Conservation (phyloP, 169 alveolate species). For the Eimeria nieschulzi region DNA sequence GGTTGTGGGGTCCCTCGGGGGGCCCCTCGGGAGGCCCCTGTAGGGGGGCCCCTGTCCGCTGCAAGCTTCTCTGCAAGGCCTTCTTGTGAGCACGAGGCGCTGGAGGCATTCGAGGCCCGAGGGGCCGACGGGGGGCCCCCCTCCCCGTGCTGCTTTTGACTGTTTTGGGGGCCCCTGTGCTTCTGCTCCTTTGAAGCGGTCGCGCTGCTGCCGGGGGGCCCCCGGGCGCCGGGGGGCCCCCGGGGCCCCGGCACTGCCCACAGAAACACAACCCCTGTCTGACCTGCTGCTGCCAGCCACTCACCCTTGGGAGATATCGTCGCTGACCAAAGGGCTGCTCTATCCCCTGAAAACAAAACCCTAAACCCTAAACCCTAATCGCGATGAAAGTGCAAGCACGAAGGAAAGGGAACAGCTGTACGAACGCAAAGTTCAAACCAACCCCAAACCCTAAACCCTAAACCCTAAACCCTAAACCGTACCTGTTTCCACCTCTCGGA, state of each 20-base stretch:
- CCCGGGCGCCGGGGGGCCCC: background rate
- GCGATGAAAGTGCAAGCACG: background rate
- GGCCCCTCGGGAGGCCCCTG: conserved; percentile 31
- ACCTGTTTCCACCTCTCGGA: conserved; percentile 64
- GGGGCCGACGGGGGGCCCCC: too few species aligned
- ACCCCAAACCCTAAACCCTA: conserved; percentile 46
- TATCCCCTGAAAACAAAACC: conserved; percentile 50
- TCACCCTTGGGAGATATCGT: conserved; percentile 67
- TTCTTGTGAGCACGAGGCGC: background rate
- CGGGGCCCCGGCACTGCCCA: conserved; percentile 60
- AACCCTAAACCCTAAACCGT: conserved; percentile 51
- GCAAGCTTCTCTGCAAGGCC: background rate
- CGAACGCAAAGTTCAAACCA: background rate
- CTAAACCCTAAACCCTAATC: conserved; percentile 22
- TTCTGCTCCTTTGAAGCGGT: background rate
- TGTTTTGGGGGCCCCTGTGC: background rate
- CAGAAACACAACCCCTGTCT: conserved; percentile 54
- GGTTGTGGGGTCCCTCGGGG: conserved; percentile 34
- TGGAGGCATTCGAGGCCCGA: too few species aligned
- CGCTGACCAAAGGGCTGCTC: conserved; percentile 64
- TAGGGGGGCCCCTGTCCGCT: background rate
- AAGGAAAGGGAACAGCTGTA: background rate
- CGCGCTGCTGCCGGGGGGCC: background rate
- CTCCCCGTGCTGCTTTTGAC: background rate
- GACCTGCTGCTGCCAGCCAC: conserved; percentile 72